These are phyloP conservation scores for Olyra latifolia DNA, from an alignment of 176 grass and related monocot species.

Conservation along the genomic window DNA sequence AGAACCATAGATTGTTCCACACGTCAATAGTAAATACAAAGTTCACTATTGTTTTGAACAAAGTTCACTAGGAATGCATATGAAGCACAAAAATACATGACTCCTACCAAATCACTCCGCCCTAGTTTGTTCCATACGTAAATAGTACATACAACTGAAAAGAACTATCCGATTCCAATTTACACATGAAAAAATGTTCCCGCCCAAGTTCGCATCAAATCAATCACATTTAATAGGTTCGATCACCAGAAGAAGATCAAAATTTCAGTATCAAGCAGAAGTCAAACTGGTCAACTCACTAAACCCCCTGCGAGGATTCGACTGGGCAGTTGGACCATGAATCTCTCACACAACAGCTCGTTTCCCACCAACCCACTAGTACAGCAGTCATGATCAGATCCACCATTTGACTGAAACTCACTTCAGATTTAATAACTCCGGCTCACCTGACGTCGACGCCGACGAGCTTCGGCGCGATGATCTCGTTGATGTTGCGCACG, in stretches of 20 bases:
- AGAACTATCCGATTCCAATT: not conserved
- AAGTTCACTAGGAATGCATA: not conserved
- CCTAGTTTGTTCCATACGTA: not conserved
- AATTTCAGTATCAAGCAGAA: not conserved
- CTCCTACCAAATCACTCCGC: not conserved
- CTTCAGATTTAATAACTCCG: not conserved
- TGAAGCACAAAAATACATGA: not conserved
- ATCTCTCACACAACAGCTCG: not conserved
- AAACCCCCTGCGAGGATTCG: not conserved
- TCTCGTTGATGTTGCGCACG: slow-evolving; percentile 86
- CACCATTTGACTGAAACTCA: not conserved
- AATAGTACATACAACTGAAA: not conserved
- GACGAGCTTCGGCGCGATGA: slow-evolving; percentile 80
- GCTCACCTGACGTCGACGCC: slow-evolving; percentile 84
- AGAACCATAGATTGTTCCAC: too few relatives aligned
- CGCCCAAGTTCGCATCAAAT: not conserved
- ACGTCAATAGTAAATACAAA: too few relatives aligned
- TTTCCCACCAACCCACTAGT: not conserved
- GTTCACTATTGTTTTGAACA: not conserved
- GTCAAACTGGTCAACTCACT: not conserved
- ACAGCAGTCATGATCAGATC: not conserved
- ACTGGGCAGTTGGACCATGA: slow-evolving; percentile 14
- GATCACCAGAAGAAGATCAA: not conserved
- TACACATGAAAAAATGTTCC: not conserved
- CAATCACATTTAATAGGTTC: not conserved